Percentiles rank a stretch among this genome's conserved stretches.
Evolutionary conservation across 2,329 filamentous ascomycete species (phyloP).

Genomic region (Pleomassaria siparia): DNA sequence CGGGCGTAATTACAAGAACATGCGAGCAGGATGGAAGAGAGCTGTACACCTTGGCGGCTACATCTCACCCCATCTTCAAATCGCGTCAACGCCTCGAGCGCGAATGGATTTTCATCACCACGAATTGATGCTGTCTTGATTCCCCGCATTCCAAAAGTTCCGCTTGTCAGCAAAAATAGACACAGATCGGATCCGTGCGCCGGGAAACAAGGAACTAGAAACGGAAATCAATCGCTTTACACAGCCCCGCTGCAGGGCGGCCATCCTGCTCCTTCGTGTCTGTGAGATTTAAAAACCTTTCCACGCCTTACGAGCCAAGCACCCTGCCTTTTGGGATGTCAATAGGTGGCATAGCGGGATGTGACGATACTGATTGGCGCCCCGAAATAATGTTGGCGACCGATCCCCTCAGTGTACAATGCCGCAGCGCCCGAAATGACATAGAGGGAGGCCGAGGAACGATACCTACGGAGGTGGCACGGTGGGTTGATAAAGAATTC

Average conservation of each 20-base stretch:
- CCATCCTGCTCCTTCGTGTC: neutral
- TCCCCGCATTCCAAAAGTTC: neutral
- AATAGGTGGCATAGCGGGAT: neutral
- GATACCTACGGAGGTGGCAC: neutral
- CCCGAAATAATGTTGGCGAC: neutral
- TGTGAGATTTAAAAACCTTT: neutral
- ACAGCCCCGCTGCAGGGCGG: conserved; percentile 2
- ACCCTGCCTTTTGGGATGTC: neutral
- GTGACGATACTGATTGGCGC: neutral
- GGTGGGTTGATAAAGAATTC: neutral
- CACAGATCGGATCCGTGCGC: neutral
- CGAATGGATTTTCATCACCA: no score
- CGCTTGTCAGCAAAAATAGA: neutral
- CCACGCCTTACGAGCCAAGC: neutral
- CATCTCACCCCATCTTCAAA: neutral
- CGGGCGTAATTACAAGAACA: no score
- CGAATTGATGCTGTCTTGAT: neutral
- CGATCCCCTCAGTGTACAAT: conserved; percentile 2
- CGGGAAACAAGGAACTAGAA: neutral
- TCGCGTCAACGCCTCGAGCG: no score
- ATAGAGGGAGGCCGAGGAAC: neutral
- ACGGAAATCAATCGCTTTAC: conserved; percentile 4
- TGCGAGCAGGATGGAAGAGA: neutral
- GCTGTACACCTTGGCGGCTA: neutral
- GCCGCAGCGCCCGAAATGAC: neutral